phyloP scores from a whole-genome alignment of 2,329 filamentous ascomycete genomes.

The Knoxdaviesia capensis region DNA sequence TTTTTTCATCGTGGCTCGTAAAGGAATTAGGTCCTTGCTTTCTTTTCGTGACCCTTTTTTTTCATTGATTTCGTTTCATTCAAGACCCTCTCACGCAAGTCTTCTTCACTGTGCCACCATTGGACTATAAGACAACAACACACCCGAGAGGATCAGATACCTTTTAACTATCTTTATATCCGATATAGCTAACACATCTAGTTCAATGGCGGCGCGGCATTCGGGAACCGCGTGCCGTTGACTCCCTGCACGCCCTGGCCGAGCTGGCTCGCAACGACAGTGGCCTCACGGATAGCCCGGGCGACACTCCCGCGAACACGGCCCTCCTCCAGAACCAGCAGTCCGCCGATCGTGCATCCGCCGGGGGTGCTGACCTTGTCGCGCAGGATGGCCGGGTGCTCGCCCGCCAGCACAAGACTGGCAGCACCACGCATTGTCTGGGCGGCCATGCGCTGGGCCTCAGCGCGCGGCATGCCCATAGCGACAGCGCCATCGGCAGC shows the following conservation, averaged over 20 bases:
- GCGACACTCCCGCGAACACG: slow-evolving; percentile 45
- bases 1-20: too few species aligned
- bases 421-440: slow-evolving; percentile 62
- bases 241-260: slow-evolving; percentile 20
- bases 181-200: too few species aligned
- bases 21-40: too few species aligned
- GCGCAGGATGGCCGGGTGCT: slow-evolving; percentile 54
- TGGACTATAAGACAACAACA: too few species aligned
- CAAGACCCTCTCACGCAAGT: too few species aligned
- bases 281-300: slow-evolving; percentile 49
- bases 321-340: slow-evolving; percentile 56
- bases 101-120: too few species aligned
- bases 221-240: slow-evolving; percentile 14
- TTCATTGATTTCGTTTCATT: too few species aligned
- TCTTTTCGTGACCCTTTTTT: too few species aligned
- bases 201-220: too few species aligned
- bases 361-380: slow-evolving; percentile 64
- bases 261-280: slow-evolving; percentile 46
- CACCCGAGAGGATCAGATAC: too few species aligned
- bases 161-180: too few species aligned
- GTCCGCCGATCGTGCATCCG: slow-evolving; percentile 57
- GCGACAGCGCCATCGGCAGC: slow-evolving; percentile 60
- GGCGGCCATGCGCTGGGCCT: slow-evolving; percentile 58
- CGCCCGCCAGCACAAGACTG: slow-evolving; percentile 45
- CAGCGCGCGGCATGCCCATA: slow-evolving; percentile 53